phyloP scores from a whole-genome alignment of 1,284 basidiomycete species.

The Austropuccinia psidii region DNA sequence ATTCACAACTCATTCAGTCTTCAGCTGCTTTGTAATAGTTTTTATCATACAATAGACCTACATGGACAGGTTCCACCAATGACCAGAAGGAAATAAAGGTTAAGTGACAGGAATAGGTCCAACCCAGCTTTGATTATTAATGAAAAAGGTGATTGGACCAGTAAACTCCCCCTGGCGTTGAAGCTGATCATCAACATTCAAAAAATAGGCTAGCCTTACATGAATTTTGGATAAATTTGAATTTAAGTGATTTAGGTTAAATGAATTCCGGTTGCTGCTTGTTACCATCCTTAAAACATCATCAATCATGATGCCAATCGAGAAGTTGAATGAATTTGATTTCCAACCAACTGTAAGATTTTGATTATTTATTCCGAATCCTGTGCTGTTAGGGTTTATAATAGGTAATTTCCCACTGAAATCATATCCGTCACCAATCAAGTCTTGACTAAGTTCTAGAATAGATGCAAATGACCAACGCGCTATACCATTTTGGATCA shows the following conservation, averaged over 20 bases:
- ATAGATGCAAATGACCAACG: constrained; percentile 23
- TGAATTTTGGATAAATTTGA: not conserved
- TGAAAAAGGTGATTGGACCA: constrained; percentile 18
- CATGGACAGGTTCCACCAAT: too few species aligned
- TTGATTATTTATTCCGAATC: not conserved
- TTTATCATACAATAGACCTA: too few species aligned
- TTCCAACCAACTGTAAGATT: constrained; percentile 5
- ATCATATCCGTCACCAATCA: constrained; percentile 17
- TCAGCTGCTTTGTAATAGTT: too few species aligned
- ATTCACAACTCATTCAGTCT: too few species aligned
- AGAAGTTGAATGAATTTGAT: not conserved
- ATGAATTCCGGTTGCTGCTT: not conserved
- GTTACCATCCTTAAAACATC: constrained; percentile 16
- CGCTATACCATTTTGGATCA: constrained; percentile 17
- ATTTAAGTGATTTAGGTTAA: constrained; percentile 2
- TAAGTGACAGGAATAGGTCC: constrained; percentile 19
- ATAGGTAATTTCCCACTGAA: not conserved
- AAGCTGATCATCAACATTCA: not conserved
- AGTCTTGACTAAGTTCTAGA: not conserved
- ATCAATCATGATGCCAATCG: constrained; percentile 9
- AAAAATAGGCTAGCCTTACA: constrained; percentile 8
- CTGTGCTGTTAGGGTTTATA: not conserved
- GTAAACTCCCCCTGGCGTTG: constrained; percentile 10
- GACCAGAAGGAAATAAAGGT: too few species aligned
- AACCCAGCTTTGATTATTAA: constrained; percentile 24